Conservation (phyloP, 2,329 filamentous ascomycete genomes). For the Triangularia setosa region DNA sequence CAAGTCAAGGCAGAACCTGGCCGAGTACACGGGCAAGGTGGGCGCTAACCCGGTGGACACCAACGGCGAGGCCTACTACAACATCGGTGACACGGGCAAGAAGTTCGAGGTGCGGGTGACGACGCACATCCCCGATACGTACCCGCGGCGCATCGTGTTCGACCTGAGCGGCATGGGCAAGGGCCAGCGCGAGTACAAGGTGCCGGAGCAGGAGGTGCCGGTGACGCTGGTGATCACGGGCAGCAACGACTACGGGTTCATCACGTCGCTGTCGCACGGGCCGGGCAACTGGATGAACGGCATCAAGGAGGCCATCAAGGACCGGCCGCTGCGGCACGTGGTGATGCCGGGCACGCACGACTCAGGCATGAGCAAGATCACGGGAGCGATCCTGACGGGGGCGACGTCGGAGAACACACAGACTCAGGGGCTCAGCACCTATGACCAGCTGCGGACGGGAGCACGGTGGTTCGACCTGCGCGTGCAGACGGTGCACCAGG, state of each 20-base stretch:
- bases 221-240: conserved; percentile 21
- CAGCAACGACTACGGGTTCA: conserved; percentile 21
- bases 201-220: neutral
- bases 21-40: neutral
- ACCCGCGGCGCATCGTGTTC: conserved; percentile 9
- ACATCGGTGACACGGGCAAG: conserved; percentile 12
- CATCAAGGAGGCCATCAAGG: conserved; percentile 19
- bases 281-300: conserved; percentile 19
- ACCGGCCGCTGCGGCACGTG: conserved; percentile 37
- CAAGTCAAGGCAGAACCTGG: neutral
- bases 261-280: conserved; percentile 8
- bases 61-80: conserved; percentile 14
- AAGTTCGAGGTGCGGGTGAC: conserved; percentile 16
- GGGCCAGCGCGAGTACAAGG: conserved; percentile 5
- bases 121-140: conserved; percentile 7
- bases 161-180: conserved; percentile 13
- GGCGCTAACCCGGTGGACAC: conserved; percentile 4
- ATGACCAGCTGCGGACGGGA: conserved; percentile 37
- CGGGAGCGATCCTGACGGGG: neutral
- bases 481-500: conserved; percentile 10
- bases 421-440: conserved; percentile 37
- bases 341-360: conserved; percentile 42
- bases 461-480: conserved; percentile 41
- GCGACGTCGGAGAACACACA: conserved; percentile 29
- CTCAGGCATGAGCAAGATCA: conserved; percentile 35